These are phyloP conservation scores for Psidium guajava DNA, from an alignment of 345 rosid species.

Conservation along the genomic window DNA sequence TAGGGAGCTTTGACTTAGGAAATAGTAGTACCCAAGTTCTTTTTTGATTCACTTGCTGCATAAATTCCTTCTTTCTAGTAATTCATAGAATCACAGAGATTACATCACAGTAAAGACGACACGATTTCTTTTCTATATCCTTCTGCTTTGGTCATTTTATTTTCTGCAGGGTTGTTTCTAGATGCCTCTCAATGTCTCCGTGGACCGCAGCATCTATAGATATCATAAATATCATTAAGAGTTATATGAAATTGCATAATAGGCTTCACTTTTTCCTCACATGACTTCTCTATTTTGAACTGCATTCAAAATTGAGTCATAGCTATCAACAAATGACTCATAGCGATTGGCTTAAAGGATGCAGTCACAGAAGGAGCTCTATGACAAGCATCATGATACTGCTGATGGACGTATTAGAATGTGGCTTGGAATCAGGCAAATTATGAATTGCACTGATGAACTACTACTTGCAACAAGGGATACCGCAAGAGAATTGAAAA, in stretches of 20 bases:
- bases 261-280: neutral
- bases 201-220: neutral
- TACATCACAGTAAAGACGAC: neutral
- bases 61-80: neutral
- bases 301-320: neutral
- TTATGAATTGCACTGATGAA: slow-evolving; percentile 55
- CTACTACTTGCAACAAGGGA: slow-evolving; percentile 47
- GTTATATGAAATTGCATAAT: neutral
- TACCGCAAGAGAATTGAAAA: slow-evolving; percentile 40
- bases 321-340: neutral
- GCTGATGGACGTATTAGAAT: slow-evolving; percentile 59
- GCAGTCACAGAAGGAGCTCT: slow-evolving; percentile 57
- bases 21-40: neutral
- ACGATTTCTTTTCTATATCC: neutral
- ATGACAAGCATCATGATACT: slow-evolving; percentile 43
- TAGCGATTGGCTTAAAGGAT: slow-evolving; percentile 9
- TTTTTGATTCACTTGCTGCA: neutral
- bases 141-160: neutral
- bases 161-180: neutral
- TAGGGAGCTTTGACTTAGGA: neutral
- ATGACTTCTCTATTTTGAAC: neutral
- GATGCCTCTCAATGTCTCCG: neutral
- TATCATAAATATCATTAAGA: neutral
- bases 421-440: slow-evolving; percentile 63
- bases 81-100: neutral